Conservation (phyloP, 2,329 filamentous ascomycete genomes). For the Cladosporium sp. region DNA sequence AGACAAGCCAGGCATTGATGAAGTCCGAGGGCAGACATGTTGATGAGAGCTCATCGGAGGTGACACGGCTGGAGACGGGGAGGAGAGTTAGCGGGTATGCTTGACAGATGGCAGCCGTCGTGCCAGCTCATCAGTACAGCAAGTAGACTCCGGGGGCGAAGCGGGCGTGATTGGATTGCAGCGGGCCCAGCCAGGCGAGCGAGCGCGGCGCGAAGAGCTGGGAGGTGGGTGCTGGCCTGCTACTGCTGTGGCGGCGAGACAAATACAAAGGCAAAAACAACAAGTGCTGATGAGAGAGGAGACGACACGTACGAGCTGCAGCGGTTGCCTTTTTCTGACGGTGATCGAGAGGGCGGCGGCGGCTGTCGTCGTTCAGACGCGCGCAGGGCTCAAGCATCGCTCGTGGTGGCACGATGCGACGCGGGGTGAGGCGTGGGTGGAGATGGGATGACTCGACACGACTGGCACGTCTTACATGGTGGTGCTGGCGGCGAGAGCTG, state of each 20-base stretch:
- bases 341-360: neutral
- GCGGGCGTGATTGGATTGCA: constrained; percentile 22
- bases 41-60: constrained; percentile 20
- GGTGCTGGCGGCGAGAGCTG: neutral
- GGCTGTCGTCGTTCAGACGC: constrained; percentile 2
- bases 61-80: constrained; percentile 29
- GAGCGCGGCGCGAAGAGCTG: constrained; percentile 16
- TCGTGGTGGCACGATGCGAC: constrained; percentile 10
- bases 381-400: constrained; percentile 7
- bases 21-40: constrained; percentile 19
- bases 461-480: constrained; percentile 10
- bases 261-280: neutral
- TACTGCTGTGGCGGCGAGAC: constrained; percentile 2
- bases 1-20: constrained; percentile 4
- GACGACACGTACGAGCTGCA: constrained; percentile 10
- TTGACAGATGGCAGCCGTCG: constrained; percentile 27
- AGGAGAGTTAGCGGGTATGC: constrained; percentile 28
- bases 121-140: constrained; percentile 33
- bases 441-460: constrained; percentile 11
- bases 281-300: neutral
- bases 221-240: too few species aligned
- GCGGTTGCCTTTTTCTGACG: constrained; percentile 7
- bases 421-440: constrained; percentile 8
- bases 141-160: constrained; percentile 19
- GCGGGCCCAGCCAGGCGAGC: constrained; percentile 13